Evolutionary conservation across 1,139 yeast genomes (phyloP).

Genomic region (Suzukiozyma palmioleophila): DNA sequence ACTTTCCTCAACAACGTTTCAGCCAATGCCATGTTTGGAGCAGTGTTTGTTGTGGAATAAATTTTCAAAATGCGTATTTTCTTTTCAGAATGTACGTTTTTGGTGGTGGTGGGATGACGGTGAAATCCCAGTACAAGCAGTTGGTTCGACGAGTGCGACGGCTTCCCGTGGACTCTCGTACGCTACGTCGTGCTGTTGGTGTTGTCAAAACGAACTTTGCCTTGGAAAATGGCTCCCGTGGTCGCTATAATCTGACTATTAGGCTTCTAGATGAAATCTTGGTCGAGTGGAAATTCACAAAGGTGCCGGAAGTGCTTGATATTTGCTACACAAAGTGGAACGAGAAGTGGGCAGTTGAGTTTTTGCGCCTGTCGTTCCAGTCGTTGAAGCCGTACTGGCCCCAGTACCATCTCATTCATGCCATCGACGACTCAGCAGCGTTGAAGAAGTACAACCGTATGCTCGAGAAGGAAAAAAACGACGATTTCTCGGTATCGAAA

Average conservation of each 20-base stretch:
- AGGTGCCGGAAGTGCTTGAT: constrained; percentile 24
- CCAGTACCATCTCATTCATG: constrained; percentile 30
- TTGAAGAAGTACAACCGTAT: constrained; percentile 10
- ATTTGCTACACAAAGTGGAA: constrained; percentile 19
- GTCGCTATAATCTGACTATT: constrained; percentile 9
- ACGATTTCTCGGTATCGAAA: constrained; percentile 10
- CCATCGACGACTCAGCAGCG: constrained; percentile 18
- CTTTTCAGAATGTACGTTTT: neutral
- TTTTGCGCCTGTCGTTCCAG: constrained; percentile 18
- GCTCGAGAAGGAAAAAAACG: constrained; percentile 11
- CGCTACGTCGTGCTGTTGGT: neutral
- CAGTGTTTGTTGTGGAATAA: constrained; percentile 33
- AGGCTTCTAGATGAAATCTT: constrained; percentile 23
- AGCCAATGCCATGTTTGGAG: constrained; percentile 50
- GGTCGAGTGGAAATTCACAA: constrained; percentile 22
- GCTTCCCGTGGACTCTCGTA: constrained; percentile 6
- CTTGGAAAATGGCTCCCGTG: constrained; percentile 9
- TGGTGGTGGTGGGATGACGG: neutral
- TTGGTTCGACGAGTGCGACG: constrained; percentile 6
- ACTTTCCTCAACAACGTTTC: constrained; percentile 50
- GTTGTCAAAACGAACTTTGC: neutral
- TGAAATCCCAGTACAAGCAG: constrained; percentile 2
- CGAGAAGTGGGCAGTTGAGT: constrained; percentile 17
- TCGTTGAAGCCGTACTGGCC: constrained; percentile 31
- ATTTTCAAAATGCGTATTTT: neutral